A percentile compares a stretch with the other conserved stretches of the same genome.
Evolutionary conservation across 2,329 filamentous ascomycete species (phyloP).

Genomic region (Penicillium sp.): DNA sequence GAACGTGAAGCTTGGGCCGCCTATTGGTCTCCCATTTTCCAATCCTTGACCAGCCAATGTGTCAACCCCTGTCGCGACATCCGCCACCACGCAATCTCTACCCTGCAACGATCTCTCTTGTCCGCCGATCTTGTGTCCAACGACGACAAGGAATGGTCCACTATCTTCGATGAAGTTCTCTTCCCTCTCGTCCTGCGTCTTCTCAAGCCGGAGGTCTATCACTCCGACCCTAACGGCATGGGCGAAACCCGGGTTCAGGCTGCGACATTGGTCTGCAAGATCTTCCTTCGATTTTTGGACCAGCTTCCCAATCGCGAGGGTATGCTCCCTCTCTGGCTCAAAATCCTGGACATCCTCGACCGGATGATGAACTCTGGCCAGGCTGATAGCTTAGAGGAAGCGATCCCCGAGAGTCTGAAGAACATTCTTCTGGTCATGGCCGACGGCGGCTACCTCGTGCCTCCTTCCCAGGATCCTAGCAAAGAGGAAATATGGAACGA

Average conservation of each 20-base stretch:
- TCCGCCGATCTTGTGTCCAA: constrained; percentile 78
- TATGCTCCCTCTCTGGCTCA: constrained; percentile 86
- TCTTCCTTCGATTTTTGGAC: constrained; percentile 90
- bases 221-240: constrained; percentile 87
- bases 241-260: constrained; percentile 89
- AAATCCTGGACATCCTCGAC: constrained; percentile 91
- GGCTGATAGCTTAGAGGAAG: constrained; percentile 86
- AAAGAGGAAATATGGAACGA: constrained; percentile 57
- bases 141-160: constrained; percentile 86
- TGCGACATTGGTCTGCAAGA: constrained; percentile 86
- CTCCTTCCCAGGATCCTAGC: constrained; percentile 53
- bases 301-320: constrained; percentile 79
- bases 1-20: constrained; percentile 90
- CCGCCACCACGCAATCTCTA: constrained; percentile 79
- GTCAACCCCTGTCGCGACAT: constrained; percentile 93
- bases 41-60: constrained; percentile 81
- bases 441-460: constrained; percentile 75
- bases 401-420: constrained; percentile 90
- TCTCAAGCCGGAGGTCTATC: constrained; percentile 90
- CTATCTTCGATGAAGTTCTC: constrained; percentile 88
- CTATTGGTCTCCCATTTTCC: constrained; percentile 95
- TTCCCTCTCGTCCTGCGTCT: constrained; percentile 85
- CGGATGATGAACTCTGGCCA: constrained; percentile 93
- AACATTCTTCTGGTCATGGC: constrained; percentile 96
- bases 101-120: constrained; percentile 77